Conservation (phyloP, 208 protist genomes). For the Endotrypanum monterogeii region DNA sequence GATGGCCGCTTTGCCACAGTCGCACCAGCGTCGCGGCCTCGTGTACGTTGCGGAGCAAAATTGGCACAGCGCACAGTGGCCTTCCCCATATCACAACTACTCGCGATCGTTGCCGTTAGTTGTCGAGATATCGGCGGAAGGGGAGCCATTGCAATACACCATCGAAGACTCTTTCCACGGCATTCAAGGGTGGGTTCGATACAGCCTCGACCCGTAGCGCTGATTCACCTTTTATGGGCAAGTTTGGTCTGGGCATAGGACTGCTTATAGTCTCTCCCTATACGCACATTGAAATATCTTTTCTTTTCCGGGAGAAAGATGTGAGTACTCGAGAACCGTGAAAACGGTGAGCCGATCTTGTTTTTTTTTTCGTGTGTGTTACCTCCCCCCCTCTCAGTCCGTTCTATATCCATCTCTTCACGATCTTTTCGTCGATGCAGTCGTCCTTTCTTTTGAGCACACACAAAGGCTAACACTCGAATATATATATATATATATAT, state of each 20-base stretch:
- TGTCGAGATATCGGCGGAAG: slow-evolving; percentile 4
- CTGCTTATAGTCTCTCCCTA: background rate
- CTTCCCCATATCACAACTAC: slow-evolving; percentile 73
- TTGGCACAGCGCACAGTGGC: slow-evolving; percentile 74
- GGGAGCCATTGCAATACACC: slow-evolving; percentile 10
- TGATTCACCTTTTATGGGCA: background rate
- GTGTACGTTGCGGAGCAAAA: slow-evolving; percentile 86
- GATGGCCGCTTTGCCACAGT: background rate
- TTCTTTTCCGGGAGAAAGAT: background rate
- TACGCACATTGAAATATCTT: too few species aligned
- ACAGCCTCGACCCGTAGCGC: slow-evolving; percentile 8
- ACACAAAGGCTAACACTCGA: too few species aligned
- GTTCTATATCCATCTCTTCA: background rate
- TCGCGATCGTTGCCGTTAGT: slow-evolving; percentile 27
- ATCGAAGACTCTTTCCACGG: slow-evolving; percentile 29
- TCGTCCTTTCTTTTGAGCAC: too few species aligned
- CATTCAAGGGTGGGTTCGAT: slow-evolving; percentile 48
- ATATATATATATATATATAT: too few species aligned
- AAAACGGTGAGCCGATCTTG: background rate
- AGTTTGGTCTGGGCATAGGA: background rate
- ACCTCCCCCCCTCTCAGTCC: background rate
- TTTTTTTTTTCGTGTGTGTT: background rate
- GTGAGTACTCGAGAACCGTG: too few species aligned
- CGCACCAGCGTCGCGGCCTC: background rate
- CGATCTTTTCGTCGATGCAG: too few species aligned